phyloP scores from a whole-genome alignment of 768 basidiomycete genomes.

The Termitomyces sp. region DNA sequence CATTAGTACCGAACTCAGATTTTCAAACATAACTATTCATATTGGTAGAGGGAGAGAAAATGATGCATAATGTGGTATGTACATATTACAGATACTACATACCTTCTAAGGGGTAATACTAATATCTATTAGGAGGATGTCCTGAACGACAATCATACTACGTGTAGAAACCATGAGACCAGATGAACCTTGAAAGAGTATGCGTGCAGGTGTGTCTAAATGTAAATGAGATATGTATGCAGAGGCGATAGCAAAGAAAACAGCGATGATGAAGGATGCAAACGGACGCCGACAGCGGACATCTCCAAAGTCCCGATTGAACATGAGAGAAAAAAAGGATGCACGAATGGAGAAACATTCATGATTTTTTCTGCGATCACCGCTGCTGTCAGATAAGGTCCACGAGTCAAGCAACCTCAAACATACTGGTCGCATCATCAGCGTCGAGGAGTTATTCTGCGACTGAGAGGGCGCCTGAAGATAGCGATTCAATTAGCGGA shows the following conservation, averaged over 20 bases:
- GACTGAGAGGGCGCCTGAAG: constrained; percentile 29
- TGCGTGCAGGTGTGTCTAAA: constrained; percentile 18
- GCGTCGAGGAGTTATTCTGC: constrained; percentile 34
- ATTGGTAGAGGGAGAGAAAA: not conserved
- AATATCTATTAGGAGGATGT: constrained; percentile 18
- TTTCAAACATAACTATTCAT: too few relatives aligned
- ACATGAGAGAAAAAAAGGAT: constrained; percentile 3
- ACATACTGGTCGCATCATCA: constrained; percentile 56
- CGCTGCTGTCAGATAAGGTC: not conserved
- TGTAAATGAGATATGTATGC: constrained; percentile 18
- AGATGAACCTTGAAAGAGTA: not conserved
- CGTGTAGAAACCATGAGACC: constrained; percentile 12
- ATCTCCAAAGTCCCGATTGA: constrained; percentile 18
- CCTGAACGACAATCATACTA: constrained; percentile 10
- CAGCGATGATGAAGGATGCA: constrained; percentile 8
- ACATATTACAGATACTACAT: constrained; percentile 13
- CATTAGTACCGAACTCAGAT: too few relatives aligned
- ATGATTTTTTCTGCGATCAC: constrained; percentile 19
- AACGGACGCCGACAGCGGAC: constrained; percentile 11
- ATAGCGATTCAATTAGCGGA: constrained; percentile 8
- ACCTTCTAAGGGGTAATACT: constrained; percentile 19
- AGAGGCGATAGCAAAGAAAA: constrained; percentile 16
- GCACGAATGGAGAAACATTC: constrained; percentile 13
- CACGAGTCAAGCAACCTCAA: constrained; percentile 10
- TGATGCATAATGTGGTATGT: constrained; percentile 11